Conservation (phyloP, 129 eudicot species). For the Sambucus nigra region DNA sequence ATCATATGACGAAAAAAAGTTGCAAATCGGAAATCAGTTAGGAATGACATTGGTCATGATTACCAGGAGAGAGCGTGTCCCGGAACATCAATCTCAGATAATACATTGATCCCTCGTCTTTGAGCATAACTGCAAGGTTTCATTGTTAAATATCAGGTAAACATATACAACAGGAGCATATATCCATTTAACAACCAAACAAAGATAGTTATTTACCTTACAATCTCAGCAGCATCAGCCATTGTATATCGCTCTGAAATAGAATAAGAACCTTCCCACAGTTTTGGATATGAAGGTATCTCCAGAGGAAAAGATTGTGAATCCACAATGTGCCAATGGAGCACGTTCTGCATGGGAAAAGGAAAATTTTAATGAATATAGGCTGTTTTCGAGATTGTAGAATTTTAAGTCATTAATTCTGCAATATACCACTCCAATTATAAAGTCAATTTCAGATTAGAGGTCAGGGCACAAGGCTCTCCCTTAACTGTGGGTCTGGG, state of each 20-base stretch:
- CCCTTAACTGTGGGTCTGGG: too few species aligned
- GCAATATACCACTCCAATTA: too few species aligned
- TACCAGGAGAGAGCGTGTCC: slow-evolving; percentile 97
- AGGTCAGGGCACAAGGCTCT: neutral
- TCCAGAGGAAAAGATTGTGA: slow-evolving; percentile 85
- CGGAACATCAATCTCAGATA: slow-evolving; percentile 94
- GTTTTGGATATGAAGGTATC: slow-evolving; percentile 84
- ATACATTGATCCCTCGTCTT: slow-evolving; percentile 72
- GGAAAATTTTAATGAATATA: neutral
- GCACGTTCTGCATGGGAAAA: slow-evolving; percentile 57
- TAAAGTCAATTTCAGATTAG: too few species aligned
- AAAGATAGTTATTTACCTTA: slow-evolving; percentile 43
- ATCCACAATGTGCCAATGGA: slow-evolving; percentile 99
- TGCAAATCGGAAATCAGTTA: neutral
- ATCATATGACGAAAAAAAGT: too few species aligned
- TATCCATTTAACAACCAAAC: slow-evolving; percentile 1
- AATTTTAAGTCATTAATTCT: too few species aligned
- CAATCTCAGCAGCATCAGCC: slow-evolving; percentile 87
- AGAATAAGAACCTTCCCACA: slow-evolving; percentile 94
- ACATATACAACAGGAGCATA: slow-evolving; percentile 9
- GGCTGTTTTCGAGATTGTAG: neutral
- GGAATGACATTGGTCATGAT: neutral
- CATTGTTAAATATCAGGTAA: slow-evolving; percentile 7
- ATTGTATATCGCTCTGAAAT: slow-evolving; percentile 62
- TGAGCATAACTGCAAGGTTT: slow-evolving; percentile 58